Percentiles rank a stretch among this genome's conserved stretches.
phyloP scores from a whole-genome alignment of 306 rosid genomes.

The Fragaria vesca region DNA sequence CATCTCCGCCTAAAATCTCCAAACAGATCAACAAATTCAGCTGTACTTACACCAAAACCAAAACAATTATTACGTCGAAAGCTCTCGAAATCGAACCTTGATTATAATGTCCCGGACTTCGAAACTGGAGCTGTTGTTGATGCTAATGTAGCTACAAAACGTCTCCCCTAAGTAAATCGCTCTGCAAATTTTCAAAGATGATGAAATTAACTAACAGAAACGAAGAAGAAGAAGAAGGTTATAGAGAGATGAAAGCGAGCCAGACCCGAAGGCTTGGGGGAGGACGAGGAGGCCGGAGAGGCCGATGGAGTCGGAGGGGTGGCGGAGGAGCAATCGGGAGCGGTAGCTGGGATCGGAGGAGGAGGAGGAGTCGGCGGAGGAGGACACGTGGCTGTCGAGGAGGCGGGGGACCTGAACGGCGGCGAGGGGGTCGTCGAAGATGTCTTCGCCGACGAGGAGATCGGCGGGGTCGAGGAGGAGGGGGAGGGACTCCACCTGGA shows the following conservation, averaged over 20 bases:
- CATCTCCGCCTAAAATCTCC: slow-evolving; percentile 70
- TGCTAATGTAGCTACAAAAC: slow-evolving; percentile 91
- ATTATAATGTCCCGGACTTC: slow-evolving; percentile 79
- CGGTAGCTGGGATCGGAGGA: slow-evolving; percentile 68
- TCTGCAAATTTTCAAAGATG: slow-evolving; percentile 36
- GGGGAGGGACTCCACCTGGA: slow-evolving; percentile 74
- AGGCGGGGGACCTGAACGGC: slow-evolving; percentile 42
- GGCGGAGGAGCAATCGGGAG: slow-evolving; percentile 68
- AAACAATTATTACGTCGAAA: background rate
- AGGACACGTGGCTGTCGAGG: slow-evolving; percentile 23
- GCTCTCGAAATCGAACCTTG: slow-evolving; percentile 44
- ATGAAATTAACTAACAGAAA: background rate
- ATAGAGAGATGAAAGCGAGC: background rate
- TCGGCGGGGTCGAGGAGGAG: slow-evolving; percentile 79
- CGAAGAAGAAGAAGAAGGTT: background rate
- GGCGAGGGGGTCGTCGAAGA: slow-evolving; percentile 69
- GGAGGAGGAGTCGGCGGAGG: slow-evolving; percentile 22
- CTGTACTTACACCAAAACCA: background rate
- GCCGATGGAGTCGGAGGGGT: slow-evolving; percentile 73
- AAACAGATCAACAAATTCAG: background rate
- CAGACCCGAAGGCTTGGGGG: slow-evolving; percentile 89
- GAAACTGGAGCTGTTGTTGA: slow-evolving; percentile 85
- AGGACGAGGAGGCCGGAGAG: slow-evolving; percentile 97
- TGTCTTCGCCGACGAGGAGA: slow-evolving; percentile 84
- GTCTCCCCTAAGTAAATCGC: slow-evolving; percentile 96